Base-by-base conservation (phyloP, 306 rosid species). In the Hippophae rhamnoides region DNA sequence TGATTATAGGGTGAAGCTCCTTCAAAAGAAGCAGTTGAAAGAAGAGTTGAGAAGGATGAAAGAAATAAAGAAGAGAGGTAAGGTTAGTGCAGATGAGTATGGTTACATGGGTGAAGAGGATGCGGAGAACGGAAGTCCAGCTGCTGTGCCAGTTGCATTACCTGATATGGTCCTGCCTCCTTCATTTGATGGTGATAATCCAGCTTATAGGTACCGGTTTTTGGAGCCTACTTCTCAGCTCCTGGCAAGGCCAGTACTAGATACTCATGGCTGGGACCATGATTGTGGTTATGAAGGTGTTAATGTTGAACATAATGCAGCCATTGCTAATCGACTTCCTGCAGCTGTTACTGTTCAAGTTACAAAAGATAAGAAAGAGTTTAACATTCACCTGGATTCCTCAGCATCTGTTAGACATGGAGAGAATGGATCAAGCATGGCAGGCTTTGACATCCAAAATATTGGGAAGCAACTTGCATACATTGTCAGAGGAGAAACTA, bases 281-380 rank as follows among this genome's bases (percentile, higher is more conserved):
- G 99, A 93, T 64, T 93, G 89, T 65, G 99, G 99, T 58, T 93
- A 93, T 25, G 99, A 93, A 45, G 97, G 99, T 57, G 97, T 93
- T 61, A 93, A 88, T 80, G 71, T 93, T 58, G 99, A 93, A 62
- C 84, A 85, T 0, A 75, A 70, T 65, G 76, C 86, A 42, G 95
- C 85, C 79, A 64, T 93, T 64, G 81, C 78, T 65, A 78, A 70
- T 61, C 69, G 66, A 55, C 88, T 88, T 71, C 99, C 99, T 0
- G 85, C 77, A 18, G 83, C 86, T 65, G 74, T 85, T 60, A 54
- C 94, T 53, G 99, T 86, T 73, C 99, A 93, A 74, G 49, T 88
- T 43, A 88, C 94, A 6, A 93, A 93, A 86, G 99, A 93, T 76
- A 93, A 93, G 86, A 89, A 88, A 66, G 97, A 93, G 67, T 93